Conservation (phyloP, 257 asterid genomes). For the Capsicum chinense region DNA sequence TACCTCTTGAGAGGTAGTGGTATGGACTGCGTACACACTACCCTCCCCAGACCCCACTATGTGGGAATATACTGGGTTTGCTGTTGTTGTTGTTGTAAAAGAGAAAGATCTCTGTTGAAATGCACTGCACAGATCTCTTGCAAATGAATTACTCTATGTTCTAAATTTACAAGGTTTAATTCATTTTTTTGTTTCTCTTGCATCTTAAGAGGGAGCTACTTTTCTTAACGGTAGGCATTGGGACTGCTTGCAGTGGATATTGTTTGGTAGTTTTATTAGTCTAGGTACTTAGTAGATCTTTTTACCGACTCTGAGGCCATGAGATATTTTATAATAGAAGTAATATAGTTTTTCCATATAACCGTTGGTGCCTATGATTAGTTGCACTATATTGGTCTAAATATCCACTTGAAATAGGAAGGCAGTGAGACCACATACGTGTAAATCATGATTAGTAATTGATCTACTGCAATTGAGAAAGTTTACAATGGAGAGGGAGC, state of each 20-base stretch:
- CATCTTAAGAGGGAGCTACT: slow-evolving; percentile 95
- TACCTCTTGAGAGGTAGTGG: no score
- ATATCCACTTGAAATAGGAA: not conserved
- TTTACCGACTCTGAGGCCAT: slow-evolving; percentile 2
- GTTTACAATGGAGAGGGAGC: not conserved
- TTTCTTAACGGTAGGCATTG: slow-evolving; percentile 75
- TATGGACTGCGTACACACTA: no score
- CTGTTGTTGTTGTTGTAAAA: no score
- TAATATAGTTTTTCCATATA: not conserved
- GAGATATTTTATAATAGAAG: slow-evolving; percentile 4
- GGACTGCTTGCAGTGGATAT: slow-evolving; percentile 91
- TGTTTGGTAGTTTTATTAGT: slow-evolving; percentile 76
- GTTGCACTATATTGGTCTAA: not conserved
- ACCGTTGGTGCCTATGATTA: not conserved
- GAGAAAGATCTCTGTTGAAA: not conserved
- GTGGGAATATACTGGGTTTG: no score
- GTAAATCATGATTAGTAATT: not conserved
- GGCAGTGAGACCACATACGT: not conserved
- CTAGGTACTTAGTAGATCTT: slow-evolving; percentile 55
- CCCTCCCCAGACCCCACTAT: no score
- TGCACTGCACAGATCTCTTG: not conserved
- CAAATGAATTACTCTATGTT: slow-evolving; percentile 10
- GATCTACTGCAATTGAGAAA: not conserved
- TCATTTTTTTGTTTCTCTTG: slow-evolving; percentile 35
- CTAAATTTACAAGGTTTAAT: not conserved